These are phyloP conservation scores for Cyberlindnera misumaiensis DNA, from an alignment of 805 yeast species.

Conservation along the genomic window DNA sequence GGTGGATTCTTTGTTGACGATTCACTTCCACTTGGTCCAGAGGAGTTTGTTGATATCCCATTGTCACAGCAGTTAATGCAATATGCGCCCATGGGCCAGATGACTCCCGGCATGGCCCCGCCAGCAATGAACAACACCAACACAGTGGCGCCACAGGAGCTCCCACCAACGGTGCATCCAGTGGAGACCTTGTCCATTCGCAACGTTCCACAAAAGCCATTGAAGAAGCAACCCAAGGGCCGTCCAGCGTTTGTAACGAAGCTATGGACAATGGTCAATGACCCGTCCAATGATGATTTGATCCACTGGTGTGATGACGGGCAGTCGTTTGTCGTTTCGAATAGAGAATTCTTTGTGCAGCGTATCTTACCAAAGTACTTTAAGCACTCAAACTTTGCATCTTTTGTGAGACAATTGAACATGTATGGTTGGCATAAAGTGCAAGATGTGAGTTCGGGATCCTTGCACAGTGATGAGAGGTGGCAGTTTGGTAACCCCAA, in stretches of 20 bases:
- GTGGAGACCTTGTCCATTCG: no score
- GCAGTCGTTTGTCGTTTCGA: slow-evolving; percentile 72
- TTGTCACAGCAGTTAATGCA: neutral
- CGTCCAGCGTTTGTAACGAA: slow-evolving; percentile 91
- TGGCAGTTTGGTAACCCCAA: slow-evolving; percentile 86
- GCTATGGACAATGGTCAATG: slow-evolving; percentile 94
- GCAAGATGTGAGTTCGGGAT: slow-evolving; percentile 81
- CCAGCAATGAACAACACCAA: no score
- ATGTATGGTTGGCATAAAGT: slow-evolving; percentile 99
- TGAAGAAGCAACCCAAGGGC: slow-evolving; percentile 30
- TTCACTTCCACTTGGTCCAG: neutral
- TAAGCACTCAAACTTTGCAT: slow-evolving; percentile 92
- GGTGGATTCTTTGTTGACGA: slow-evolving; percentile 4
- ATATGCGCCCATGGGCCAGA: slow-evolving; percentile 1
- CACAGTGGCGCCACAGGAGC: no score
- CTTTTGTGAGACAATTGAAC: slow-evolving; percentile 91
- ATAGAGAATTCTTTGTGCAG: slow-evolving; percentile 78
- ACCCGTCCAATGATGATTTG: slow-evolving; percentile 55
- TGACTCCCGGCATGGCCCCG: slow-evolving; percentile 4
- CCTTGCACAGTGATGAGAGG: slow-evolving; percentile 65
- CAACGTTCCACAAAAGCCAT: neutral
- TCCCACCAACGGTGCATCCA: no score
- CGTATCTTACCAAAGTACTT: slow-evolving; percentile 83
- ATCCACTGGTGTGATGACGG: slow-evolving; percentile 89
- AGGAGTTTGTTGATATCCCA: no score